These are phyloP conservation scores for Aphanocladium album DNA, from an alignment of 2,329 filamentous ascomycete genomes.

Conservation along the genomic window DNA sequence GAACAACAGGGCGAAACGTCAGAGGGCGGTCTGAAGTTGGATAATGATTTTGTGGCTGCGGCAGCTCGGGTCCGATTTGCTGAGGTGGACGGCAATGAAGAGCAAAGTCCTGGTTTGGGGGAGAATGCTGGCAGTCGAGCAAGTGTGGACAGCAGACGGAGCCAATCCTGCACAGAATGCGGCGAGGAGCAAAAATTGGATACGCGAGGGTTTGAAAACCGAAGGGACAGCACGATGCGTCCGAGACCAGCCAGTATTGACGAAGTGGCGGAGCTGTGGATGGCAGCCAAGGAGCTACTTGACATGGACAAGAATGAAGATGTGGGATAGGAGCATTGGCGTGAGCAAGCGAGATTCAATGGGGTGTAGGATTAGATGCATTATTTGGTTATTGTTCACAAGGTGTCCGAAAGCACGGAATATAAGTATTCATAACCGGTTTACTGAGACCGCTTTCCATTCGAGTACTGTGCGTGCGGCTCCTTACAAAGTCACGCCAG, in stretches of 20 bases:
- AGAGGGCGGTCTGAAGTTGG: neutral
- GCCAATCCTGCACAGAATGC: neutral
- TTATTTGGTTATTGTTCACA: neutral
- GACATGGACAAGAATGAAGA: slow-evolving; percentile 10
- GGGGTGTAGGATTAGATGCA: neutral
- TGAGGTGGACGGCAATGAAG: slow-evolving; percentile 7
- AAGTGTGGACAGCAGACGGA: neutral
- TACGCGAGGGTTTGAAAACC: neutral
- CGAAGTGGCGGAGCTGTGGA: slow-evolving; percentile 19
- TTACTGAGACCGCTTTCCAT: too few relatives aligned
- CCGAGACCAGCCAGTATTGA: slow-evolving; percentile 2
- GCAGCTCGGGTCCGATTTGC: slow-evolving; percentile 11
- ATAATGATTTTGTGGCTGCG: slow-evolving; percentile 2
- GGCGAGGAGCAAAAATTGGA: slow-evolving; percentile 2
- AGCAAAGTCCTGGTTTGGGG: neutral
- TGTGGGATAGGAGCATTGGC: neutral
- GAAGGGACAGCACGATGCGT: neutral
- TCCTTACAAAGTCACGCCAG: neutral
- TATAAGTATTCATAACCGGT: neutral
- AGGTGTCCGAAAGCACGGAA: neutral
- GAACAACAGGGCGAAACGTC: neutral
- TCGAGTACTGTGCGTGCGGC: too few relatives aligned
- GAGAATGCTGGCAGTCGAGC: neutral
- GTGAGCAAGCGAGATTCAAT: too few relatives aligned
- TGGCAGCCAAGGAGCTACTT: slow-evolving; percentile 23